Conservation (phyloP, 148 eudicot genomes). For the Beta vulgaris region DNA sequence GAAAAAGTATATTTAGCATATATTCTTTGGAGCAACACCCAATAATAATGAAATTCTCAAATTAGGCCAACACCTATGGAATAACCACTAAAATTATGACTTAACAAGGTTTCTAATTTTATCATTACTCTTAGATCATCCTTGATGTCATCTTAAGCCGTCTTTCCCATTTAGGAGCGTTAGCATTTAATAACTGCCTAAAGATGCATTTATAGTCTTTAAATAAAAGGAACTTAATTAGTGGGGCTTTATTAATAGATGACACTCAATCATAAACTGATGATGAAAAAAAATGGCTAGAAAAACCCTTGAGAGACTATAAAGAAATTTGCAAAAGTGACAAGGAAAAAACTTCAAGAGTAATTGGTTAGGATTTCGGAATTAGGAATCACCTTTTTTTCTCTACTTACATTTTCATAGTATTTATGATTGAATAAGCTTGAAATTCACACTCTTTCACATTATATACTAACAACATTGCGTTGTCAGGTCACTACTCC, state of each 20-base stretch:
- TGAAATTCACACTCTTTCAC: constrained; percentile 22
- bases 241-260: constrained; percentile 22
- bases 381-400: constrained; percentile 33
- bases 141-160: constrained; percentile 17
- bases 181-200: not conserved
- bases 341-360: not conserved
- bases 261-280: constrained; percentile 25
- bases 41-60: constrained; percentile 26
- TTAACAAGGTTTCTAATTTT: constrained; percentile 15
- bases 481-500: constrained; percentile 32
- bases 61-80: constrained; percentile 7
- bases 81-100: constrained; percentile 12
- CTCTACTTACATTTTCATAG: constrained; percentile 30
- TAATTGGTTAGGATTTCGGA: constrained; percentile 17
- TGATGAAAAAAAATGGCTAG: not conserved
- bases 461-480: constrained; percentile 21
- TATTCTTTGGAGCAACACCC: constrained; percentile 24
- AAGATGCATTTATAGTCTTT: constrained; percentile 9
- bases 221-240: constrained; percentile 3
- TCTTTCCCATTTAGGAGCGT: constrained; percentile 24
- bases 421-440: constrained; percentile 18
- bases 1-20: constrained; percentile 19
- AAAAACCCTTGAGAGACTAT: not conserved
- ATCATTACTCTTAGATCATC: constrained; percentile 14
- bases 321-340: not conserved